These are phyloP conservation scores for grape (Vitis vinifera) DNA, from an alignment of 164 flowering plant genomes.

Conservation along the genomic window DNA sequence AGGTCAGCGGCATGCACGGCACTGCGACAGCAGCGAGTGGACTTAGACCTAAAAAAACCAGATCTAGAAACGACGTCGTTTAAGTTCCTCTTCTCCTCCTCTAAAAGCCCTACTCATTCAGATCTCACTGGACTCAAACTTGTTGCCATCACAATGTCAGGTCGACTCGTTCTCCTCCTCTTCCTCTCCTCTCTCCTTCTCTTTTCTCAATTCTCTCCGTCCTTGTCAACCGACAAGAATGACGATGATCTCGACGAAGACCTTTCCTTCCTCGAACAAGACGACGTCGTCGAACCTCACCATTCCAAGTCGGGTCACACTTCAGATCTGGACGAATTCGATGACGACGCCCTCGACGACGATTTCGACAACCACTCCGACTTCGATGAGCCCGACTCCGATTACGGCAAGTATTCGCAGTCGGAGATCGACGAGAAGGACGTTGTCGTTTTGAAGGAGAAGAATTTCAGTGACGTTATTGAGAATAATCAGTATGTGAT, in stretches of 20 bases:
- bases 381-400: constrained; percentile 32
- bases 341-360: constrained; percentile 31
- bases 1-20: no score
- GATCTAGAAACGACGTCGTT: background rate
- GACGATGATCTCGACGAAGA: constrained; percentile 64
- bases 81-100: background rate
- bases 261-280: constrained; percentile 67
- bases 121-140: constrained; percentile 11
- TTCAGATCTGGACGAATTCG: constrained; percentile 20
- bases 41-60: no score
- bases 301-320: constrained; percentile 1
- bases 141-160: constrained; percentile 30
- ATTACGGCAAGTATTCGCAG: constrained; percentile 22
- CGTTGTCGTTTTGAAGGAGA: constrained; percentile 72
- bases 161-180: constrained; percentile 46
- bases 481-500: constrained; percentile 68
- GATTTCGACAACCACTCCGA: constrained; percentile 39
- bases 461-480: constrained; percentile 68
- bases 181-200: constrained; percentile 48
- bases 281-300: constrained; percentile 18
- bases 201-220: constrained; percentile 27
- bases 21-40: no score
- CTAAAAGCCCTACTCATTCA: constrained; percentile 7
- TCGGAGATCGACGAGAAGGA: constrained; percentile 76
- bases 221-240: constrained; percentile 27